Base-by-base conservation (phyloP, 169 alveolate genomes). In the Plasmodium sp. region DNA sequence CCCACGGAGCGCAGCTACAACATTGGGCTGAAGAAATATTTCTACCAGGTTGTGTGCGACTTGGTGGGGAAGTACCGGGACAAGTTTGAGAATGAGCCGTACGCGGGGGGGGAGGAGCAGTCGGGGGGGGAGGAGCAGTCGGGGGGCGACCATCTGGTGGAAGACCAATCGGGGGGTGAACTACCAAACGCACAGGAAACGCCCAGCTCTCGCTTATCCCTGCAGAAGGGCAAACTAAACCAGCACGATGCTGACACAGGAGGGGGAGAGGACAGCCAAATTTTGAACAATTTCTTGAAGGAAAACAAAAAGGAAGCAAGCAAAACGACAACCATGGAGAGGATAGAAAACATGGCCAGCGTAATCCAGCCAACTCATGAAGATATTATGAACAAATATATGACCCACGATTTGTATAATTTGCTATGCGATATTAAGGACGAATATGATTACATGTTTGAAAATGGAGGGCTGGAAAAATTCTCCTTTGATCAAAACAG, bases 401-500 rank as follows among this genome's bases (percentile, higher is more conserved):
- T 85, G 93, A 22, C 93, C 34, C 33, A 5, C 48, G 93, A 85
- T 85, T 74, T 85, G 41, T 85, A 48, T 85, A 71, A 71, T 75
- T n/a, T 75, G 62, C 62, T 85, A 56, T 75, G 86, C 75, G 93
- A 85, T 27, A 74, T 85, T 85, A 85, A 85, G 31, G 86, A 85
- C 5, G 93, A 85, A 77, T 85, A 85, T 85, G 93, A 85, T 1
- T 85, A 74, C 67, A 85, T 85, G 93, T 85, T 85, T 74, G 84
- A 85, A 45, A 85, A 85, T 85, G 93, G 93, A 6, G 93, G 93
- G n/a, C 3, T 85, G 39, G 93, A 67, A 2, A 74, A 74, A 6
- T 85, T 74, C 22, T 74, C 93, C 31, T 85, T 85, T 85, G 93
- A 85, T 75, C 45, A 74, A 74, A 85, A 41, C 80, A 75, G 93